A percentile compares a stretch with the other conserved stretches of the same genome.
These are phyloP conservation scores for Terfezia boudieri DNA, from an alignment of 495 filamentous ascomycete genomes.

Conservation along the genomic window DNA sequence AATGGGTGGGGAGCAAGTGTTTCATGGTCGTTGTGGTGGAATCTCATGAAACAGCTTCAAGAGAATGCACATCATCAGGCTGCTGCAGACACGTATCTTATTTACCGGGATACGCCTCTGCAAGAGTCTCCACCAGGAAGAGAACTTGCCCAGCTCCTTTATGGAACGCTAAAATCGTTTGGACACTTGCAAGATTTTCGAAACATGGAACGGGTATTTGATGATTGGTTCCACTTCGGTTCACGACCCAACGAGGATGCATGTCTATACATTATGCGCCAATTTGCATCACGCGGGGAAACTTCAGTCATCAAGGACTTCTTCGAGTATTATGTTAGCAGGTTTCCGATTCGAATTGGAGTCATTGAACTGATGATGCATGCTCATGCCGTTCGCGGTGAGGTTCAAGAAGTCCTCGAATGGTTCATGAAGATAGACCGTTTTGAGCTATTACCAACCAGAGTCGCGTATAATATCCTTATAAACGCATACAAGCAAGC, in stretches of 20 bases:
- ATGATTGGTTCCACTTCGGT: constrained; percentile 30
- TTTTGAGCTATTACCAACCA: constrained; percentile 30
- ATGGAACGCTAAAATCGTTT: constrained; percentile 24
- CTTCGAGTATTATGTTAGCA: constrained; percentile 32
- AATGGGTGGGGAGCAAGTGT: not conserved
- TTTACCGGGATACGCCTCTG: constrained; percentile 12
- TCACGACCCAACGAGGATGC: constrained; percentile 21
- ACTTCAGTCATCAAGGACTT: constrained; percentile 30
- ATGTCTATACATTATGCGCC: constrained; percentile 28
- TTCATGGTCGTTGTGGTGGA: not conserved
- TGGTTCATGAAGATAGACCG: constrained; percentile 36
- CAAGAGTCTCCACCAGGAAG: constrained; percentile 10
- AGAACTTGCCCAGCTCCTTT: constrained; percentile 14
- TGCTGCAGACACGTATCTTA: constrained; percentile 9
- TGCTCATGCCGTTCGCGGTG: constrained; percentile 32
- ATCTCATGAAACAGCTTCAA: constrained; percentile 3
- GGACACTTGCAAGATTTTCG: constrained; percentile 20
- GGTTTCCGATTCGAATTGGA: constrained; percentile 15
- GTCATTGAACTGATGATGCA: constrained; percentile 16
- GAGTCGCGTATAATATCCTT: constrained; percentile 50
- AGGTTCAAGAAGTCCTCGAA: constrained; percentile 28
- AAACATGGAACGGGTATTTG: constrained; percentile 29
- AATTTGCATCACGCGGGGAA: constrained; percentile 34
- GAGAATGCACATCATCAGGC: constrained; percentile 3
- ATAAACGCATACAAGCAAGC: constrained; percentile 45